Evolutionary conservation across 1,284 basidiomycete genomes (phyloP).

Genomic region (Abortiporus biennis): DNA sequence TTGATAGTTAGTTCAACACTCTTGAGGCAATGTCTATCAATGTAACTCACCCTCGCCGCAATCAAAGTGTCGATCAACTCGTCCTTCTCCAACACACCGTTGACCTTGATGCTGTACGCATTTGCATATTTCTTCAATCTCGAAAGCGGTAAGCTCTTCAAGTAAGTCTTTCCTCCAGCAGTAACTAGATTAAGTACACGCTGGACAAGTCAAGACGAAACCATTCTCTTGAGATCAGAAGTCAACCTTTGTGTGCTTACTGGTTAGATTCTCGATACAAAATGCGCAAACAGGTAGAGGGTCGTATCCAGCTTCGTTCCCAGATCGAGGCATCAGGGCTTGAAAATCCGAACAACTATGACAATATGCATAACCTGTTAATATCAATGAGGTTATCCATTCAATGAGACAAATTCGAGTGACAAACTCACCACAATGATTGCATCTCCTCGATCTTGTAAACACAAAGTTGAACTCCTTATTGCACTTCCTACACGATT

Average conservation of each 20-base stretch:
- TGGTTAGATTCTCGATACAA: slow-evolving; percentile 63
- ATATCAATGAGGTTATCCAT: slow-evolving; percentile 4
- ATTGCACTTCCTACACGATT: slow-evolving; percentile 62
- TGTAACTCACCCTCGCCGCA: slow-evolving; percentile 45
- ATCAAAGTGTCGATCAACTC: slow-evolving; percentile 65
- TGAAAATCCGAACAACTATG: slow-evolving; percentile 67
- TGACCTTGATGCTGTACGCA: slow-evolving; percentile 62
- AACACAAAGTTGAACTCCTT: slow-evolving; percentile 71
- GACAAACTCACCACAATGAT: slow-evolving; percentile 61
- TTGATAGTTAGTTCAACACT: background rate
- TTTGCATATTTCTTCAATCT: slow-evolving; percentile 63
- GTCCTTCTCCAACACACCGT: slow-evolving; percentile 65
- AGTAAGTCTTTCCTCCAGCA: slow-evolving; percentile 47
- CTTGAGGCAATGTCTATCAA: background rate
- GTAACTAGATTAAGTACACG: slow-evolving; percentile 44
- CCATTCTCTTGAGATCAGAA: background rate
- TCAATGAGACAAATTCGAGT: background rate
- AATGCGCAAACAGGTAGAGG: slow-evolving; percentile 58
- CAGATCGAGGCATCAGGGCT: slow-evolving; percentile 61
- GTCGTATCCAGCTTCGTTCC: slow-evolving; percentile 50
- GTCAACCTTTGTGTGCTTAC: slow-evolving; percentile 36
- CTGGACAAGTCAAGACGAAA: slow-evolving; percentile 1
- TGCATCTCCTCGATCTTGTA: slow-evolving; percentile 56
- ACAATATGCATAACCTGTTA: slow-evolving; percentile 63
- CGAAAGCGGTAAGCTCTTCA: slow-evolving; percentile 48